These are phyloP conservation scores for Aspergillus sp. DNA, from an alignment of 2,329 filamentous ascomycete species.

Conservation along the genomic window DNA sequence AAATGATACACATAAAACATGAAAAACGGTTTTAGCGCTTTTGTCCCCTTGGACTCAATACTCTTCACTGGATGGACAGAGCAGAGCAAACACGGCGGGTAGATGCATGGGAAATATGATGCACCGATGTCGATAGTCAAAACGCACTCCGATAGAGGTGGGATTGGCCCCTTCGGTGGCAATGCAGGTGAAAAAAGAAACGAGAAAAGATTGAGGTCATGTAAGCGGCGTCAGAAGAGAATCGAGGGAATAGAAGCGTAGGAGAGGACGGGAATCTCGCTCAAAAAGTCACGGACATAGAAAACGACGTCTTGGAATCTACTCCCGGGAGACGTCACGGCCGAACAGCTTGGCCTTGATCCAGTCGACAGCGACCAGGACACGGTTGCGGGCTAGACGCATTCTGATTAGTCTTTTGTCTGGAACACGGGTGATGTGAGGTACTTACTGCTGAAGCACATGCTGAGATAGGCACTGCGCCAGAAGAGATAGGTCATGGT, in stretches of 20 bases:
- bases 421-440: neutral
- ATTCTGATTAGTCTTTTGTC: constrained; percentile 10
- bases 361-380: constrained; percentile 93
- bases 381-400: constrained; percentile 76
- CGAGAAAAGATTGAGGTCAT: neutral
- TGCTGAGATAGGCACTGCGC: constrained; percentile 96
- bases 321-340: constrained; percentile 69
- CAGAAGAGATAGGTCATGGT: constrained; percentile 97
- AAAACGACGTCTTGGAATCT: constrained; percentile 22
- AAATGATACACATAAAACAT: constrained; percentile 22
- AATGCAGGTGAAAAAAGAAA: neutral
- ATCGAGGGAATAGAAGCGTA: constrained; percentile 15
- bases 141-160: too few relatives aligned
- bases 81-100: neutral
- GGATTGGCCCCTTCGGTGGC: neutral
- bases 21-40: constrained; percentile 16
- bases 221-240: constrained; percentile 12
- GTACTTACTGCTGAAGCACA: constrained; percentile 98
- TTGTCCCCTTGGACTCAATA: constrained; percentile 4
- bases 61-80: neutral
- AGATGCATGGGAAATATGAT: neutral
- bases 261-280: constrained; percentile 9
- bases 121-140: neutral
- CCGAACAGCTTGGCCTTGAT: constrained; percentile 95
- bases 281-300: constrained; percentile 14